Conservation (phyloP, 179 eudicot species). For the Vitellaria paradoxa region DNA sequence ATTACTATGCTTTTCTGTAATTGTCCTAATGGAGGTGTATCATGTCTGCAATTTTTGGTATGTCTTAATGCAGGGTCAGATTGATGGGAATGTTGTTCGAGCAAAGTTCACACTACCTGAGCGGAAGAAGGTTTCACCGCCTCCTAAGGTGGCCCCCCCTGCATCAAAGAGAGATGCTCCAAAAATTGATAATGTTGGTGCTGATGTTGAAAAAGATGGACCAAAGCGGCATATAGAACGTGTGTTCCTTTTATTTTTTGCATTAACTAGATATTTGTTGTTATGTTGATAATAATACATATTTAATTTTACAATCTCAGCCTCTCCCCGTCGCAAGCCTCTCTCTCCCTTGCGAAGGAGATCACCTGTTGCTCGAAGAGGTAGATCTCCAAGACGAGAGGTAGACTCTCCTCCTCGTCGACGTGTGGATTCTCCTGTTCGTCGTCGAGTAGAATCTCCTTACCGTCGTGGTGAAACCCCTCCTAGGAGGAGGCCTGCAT, state of each 20-base stretch:
- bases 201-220: conserved; percentile 75
- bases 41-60: not conserved
- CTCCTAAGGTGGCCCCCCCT: conserved; percentile 63
- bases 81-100: conserved; percentile 84
- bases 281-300: not conserved
- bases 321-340: conserved; percentile 75
- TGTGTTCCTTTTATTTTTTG: conserved; percentile 25
- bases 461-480: conserved; percentile 76
- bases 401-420: conserved; percentile 54
- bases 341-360: conserved; percentile 25
- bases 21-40: not conserved
- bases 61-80: conserved; percentile 68
- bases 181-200: conserved; percentile 44
- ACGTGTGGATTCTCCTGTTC: conserved; percentile 60
- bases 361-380: too few species aligned
- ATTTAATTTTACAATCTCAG: conserved; percentile 31
- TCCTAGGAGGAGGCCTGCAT: conserved; percentile 76
- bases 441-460: conserved; percentile 66
- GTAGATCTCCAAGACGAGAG: conserved; percentile 25
- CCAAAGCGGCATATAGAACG: conserved; percentile 67
- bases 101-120: conserved; percentile 79
- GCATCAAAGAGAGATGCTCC: conserved; percentile 58
- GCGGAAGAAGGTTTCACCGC: conserved; percentile 55
- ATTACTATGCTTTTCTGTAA: not conserved
- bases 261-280: not conserved